Base-by-base conservation (phyloP, 495 filamentous ascomycete species). In the Tuber borchii region DNA sequence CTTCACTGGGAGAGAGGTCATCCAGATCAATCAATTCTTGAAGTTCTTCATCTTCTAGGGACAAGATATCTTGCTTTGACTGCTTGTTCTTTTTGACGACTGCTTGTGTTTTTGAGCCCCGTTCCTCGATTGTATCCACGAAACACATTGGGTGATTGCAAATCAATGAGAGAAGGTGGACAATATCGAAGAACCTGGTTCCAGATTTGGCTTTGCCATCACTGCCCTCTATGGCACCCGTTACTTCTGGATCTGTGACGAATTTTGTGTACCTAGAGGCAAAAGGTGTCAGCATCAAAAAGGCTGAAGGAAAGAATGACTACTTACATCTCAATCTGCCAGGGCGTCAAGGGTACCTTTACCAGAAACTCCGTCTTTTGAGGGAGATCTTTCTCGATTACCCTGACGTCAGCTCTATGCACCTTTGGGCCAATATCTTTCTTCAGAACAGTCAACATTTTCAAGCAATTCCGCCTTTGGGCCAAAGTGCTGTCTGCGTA, bases 351-450 rank as follows among this genome's bases (percentile, higher is more conserved):
- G 8, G 91, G 87, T 12, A 97, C 86, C 0, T 86, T 90, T 61
- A 97, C 87, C 48, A 96, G 86, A 80, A 96, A 97, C 79, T 98
- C 94, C 20, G 86, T 87, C 78, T 97, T 98, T 0, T 84, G 80
- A 2, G 91, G 91, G 16, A 97, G 85, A 48, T 90, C 87, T 16
- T 87, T 83, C 45, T 86, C 85, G 31, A 97, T 86, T 4, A 89
- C 90, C 9, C 87, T 86, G 73, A 91, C 90, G 77, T 92, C 92
- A 17, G 87, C 88, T 56, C 95, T 88, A 79, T 93, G 87, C 34
- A 97, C 89, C 82, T 97, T 97, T 8, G 93, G 93, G 2, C 86
- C 87, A 68, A 97, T 87, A 65, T 90, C 90, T 12, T 87, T 82
- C 77, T 92, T 91, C 68, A 98, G 86, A 31, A 92, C 88, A 48